Conservation (phyloP, 345 rosid genomes). For the Camelina laxa region DNA sequence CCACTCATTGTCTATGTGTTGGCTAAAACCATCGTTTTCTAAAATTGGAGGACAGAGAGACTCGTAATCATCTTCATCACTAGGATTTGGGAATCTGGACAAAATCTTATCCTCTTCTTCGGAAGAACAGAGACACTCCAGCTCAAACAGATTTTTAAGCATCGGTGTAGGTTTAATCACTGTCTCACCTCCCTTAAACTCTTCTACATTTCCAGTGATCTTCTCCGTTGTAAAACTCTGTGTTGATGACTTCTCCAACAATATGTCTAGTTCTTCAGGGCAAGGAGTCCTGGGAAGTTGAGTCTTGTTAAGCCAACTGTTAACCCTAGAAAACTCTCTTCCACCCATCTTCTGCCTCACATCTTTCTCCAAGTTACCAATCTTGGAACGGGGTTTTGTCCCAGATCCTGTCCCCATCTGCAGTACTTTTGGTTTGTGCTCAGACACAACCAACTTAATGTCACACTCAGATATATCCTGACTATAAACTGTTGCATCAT, state of each 20-base stretch:
- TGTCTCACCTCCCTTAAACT: constrained; percentile 33
- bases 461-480: constrained; percentile 65
- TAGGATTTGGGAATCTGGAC: constrained; percentile 26
- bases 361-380: constrained; percentile 31
- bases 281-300: constrained; percentile 46
- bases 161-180: constrained; percentile 40
- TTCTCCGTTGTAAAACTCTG: constrained; percentile 27
- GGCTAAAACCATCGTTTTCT: constrained; percentile 30
- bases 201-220: constrained; percentile 29
- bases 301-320: constrained; percentile 53
- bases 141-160: constrained; percentile 54
- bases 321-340: constrained; percentile 48
- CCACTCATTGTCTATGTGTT: constrained; percentile 40
- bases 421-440: constrained; percentile 38
- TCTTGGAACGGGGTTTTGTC: constrained; percentile 29
- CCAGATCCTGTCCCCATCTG: constrained; percentile 10
- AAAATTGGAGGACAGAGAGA: constrained; percentile 36
- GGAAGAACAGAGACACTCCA: constrained; percentile 43
- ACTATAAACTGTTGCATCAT: constrained; percentile 63
- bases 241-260: constrained; percentile 18
- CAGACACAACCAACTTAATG: constrained; percentile 45
- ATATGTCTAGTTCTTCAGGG: constrained; percentile 36
- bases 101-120: constrained; percentile 43
- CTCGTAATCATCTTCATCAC: constrained; percentile 23
- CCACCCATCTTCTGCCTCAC: constrained; percentile 24